Base-by-base conservation (phyloP, 306 rosid genomes). In the Nissolia schottii region DNA sequence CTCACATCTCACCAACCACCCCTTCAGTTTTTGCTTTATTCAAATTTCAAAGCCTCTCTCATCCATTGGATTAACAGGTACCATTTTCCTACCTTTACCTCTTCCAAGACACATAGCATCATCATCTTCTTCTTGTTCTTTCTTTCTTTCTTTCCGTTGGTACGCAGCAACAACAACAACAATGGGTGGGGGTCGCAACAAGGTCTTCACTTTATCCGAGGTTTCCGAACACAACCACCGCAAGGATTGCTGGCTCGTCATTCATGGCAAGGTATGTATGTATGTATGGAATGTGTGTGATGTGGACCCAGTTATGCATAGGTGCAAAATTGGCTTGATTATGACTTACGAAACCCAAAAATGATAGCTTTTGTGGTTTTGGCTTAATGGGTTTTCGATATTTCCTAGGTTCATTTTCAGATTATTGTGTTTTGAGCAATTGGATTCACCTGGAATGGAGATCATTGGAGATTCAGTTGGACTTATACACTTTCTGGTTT, bases 241-340 rank as follows among this genome's bases (percentile, higher is more conserved):
- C 75, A 81, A 83, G 20, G 95, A 89, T 60, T 94, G 99, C 80
- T 94, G 97, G 97, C 81, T 94, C 61, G 78, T 94, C 64, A 86
- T 94, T 46, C 82, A 76, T 16, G 88, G 88, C 81, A 94, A 88
- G 97, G 99, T 91, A 71, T 6, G n/a, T n/a, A n/a, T 34, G 10
- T 7, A 34, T 34, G 2, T 34, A 7, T 7, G 1, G 40, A 53
- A n/a, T 75, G 41, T 60, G 10, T 41, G 6, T 41, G 16, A n/a
- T n/a, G n/a, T n/a, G n/a, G n/a, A 16, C 20, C 7, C 23, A 46
- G 7, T 48, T 20, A 20, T 76, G 41, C 14, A 16, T 29, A 3
- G 7, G 8, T 28, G 32, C 18, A 18, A 14, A 58, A 12, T 57
- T 40, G 40, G 10, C 20, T n/a, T 2, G 7, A 3, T 1, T 1